Percentiles rank a stretch among this genome's conserved stretches.
Evolutionary conservation across 352 stramenopile species (phyloP).

Genomic region (Globisporangium emineosum): DNA sequence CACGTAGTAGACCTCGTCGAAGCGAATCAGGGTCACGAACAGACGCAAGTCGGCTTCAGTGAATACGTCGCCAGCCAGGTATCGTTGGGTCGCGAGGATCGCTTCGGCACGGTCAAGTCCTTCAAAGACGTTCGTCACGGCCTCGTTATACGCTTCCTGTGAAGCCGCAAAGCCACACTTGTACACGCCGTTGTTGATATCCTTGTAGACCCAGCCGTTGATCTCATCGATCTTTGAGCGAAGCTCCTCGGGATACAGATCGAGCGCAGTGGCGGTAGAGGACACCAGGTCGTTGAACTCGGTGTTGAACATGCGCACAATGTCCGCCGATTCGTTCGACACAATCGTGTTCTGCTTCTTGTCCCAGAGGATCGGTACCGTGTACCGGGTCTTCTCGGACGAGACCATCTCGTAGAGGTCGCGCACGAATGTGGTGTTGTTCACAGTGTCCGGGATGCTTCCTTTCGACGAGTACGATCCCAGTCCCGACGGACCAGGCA

Average conservation of each 20-base stretch:
- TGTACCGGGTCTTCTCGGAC: slow-evolving; percentile 74
- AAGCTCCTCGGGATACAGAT: slow-evolving; percentile 79
- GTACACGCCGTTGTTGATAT: slow-evolving; percentile 93
- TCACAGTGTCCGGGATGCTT: slow-evolving; percentile 62
- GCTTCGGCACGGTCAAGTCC: slow-evolving; percentile 66
- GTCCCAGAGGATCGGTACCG: slow-evolving; percentile 91
- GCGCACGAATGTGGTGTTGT: slow-evolving; percentile 60
- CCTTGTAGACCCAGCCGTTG: slow-evolving; percentile 91
- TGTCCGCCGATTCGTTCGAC: slow-evolving; percentile 93
- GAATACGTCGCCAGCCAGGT: no score
- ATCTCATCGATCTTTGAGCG: slow-evolving; percentile 83
- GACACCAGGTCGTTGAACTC: slow-evolving; percentile 72
- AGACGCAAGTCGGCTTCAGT: no score
- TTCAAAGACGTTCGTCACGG: slow-evolving; percentile 63
- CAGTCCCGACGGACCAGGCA: slow-evolving; percentile 57
- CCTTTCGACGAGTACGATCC: slow-evolving; percentile 64
- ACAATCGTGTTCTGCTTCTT: slow-evolving; percentile 89
- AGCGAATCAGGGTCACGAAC: no score
- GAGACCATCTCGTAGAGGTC: slow-evolving; percentile 81
- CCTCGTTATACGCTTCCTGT: slow-evolving; percentile 87
- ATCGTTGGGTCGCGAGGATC: no score
- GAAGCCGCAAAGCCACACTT: slow-evolving; percentile 88
- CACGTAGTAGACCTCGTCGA: no score
- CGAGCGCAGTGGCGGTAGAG: slow-evolving; percentile 30
- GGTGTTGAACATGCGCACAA: slow-evolving; percentile 90